Evolutionary conservation across 352 stramenopile genomes (phyloP).

Genomic region (Globisporangium middletonii): DNA sequence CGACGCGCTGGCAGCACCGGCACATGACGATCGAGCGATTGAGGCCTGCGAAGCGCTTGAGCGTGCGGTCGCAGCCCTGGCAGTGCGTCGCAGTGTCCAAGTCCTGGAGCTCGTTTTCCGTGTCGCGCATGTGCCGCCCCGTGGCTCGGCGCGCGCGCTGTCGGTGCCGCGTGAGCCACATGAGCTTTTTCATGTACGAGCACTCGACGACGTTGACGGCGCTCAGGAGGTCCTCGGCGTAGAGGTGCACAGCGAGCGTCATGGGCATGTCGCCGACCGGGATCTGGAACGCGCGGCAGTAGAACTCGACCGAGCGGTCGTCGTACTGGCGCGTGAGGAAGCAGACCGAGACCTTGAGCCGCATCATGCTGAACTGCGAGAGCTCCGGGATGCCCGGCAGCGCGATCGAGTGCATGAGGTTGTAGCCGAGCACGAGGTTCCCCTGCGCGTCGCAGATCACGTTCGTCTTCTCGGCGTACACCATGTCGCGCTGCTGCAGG

Average conservation of each 20-base stretch:
- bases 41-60: constrained; percentile 4
- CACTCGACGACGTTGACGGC: constrained; percentile 18
- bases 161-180: constrained; percentile 24
- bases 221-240: constrained; percentile 14
- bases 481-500: constrained; percentile 5
- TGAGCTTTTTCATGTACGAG: constrained; percentile 29
- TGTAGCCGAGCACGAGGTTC: constrained; percentile 7
- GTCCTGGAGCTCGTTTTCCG: constrained; percentile 11
- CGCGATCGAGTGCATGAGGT: constrained; percentile 15
- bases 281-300: constrained; percentile 19
- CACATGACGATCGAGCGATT: constrained; percentile 1
- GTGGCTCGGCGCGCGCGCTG: neutral
- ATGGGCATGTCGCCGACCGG: constrained; percentile 17
- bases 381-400: constrained; percentile 9
- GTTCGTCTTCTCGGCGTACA: constrained; percentile 11
- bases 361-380: constrained; percentile 14
- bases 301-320: constrained; percentile 20
- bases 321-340: constrained; percentile 21
- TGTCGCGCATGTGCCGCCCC: neutral
- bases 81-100: constrained; percentile 13
- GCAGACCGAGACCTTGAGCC: constrained; percentile 22
- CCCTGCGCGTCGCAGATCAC: constrained; percentile 2
- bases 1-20: neutral
- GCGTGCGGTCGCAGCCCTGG: constrained; percentile 1
- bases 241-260: constrained; percentile 13